Percentiles rank a stretch among this genome's conserved stretches.
phyloP scores from a whole-genome alignment of 306 rosid species.

The Erythrophleum fordii region DNA sequence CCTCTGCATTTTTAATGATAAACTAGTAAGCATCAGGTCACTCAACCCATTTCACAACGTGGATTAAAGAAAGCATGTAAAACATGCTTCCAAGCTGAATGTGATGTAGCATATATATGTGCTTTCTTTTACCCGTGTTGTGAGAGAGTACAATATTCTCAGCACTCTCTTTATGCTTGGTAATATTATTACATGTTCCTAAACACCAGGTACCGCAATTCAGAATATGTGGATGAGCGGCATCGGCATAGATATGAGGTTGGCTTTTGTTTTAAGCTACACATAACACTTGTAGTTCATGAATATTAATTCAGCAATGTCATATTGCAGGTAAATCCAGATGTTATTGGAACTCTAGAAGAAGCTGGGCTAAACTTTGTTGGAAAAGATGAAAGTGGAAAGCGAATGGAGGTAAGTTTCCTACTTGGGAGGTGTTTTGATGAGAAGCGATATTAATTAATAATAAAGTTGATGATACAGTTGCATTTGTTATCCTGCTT shows the following conservation, averaged over 20 bases:
- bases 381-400: slow-evolving; percentile 92
- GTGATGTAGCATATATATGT: neutral
- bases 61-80: neutral
- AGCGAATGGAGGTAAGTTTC: slow-evolving; percentile 91
- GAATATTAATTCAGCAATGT: slow-evolving; percentile 26
- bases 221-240: slow-evolving; percentile 87
- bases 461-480: too few species aligned
- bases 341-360: slow-evolving; percentile 69
- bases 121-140: neutral
- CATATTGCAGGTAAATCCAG: slow-evolving; percentile 86
- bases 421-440: slow-evolving; percentile 25
- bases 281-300: slow-evolving; percentile 28
- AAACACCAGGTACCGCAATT: slow-evolving; percentile 72
- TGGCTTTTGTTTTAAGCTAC: slow-evolving; percentile 23
- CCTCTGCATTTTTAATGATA: slow-evolving; percentile 25
- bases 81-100: neutral
- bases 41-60: neutral
- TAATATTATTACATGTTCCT: slow-evolving; percentile 28
- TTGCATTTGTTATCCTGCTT: neutral
- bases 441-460: slow-evolving; percentile 22
- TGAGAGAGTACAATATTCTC: slow-evolving; percentile 8
- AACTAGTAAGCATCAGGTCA: slow-evolving; percentile 9
- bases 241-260: slow-evolving; percentile 99
- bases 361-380: slow-evolving; percentile 90
- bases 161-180: slow-evolving; percentile 30